Evolutionary conservation across 768 basidiomycete species (phyloP), one percentile per base, ranked within the genome.

Genomic region (Amanita pseudoporphyria): DNA sequence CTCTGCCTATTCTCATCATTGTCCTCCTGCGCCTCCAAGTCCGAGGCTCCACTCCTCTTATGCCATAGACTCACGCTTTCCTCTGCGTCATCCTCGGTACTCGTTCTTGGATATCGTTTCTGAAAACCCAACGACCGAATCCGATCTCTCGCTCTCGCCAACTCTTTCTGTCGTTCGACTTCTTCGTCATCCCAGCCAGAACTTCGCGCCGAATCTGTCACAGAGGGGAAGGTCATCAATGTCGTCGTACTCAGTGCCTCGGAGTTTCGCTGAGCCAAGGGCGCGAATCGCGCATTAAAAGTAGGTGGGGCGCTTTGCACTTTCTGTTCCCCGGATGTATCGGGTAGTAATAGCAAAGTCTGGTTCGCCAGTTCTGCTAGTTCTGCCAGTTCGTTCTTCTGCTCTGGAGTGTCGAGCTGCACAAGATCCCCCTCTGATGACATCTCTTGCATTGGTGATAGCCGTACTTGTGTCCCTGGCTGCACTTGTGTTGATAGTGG

Each of bases 31-130:
- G 7, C 3, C 26, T 7, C 26, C 21, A 51, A 52, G 24, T 59
- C 63, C 2, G 60, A 62, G 14, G 53, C 53, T 45, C 40, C 60
- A 41, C 57, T 52, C 18, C 49, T 50, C 33, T 58, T 62, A 24
- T 63, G 62, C 76, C 75, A 79, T 48, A 85, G 56, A 43, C 79
- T 72, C 45, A 74, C 60, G 48, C 77, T 79, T 64, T 85, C 83
- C 49, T 84, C 83, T 43, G 62, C 60, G 46, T 85, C 83, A 56
- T 79, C 77, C 3, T 72, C 70, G 0, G 69, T 72, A 21, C 57
- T 62, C n/a, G 70, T 73, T 46, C 67, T 70, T 3, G 76, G 75
- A 52, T 81, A 79, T 37, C 65, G 67, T 59, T 71, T 68, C 42
- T 65, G 63, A 24, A 18, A 12, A 21, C 37, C 45, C 43, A 49